phyloP scores from a whole-genome alignment of 2,329 filamentous ascomycete species.

The Tolypocladium endophyticum region DNA sequence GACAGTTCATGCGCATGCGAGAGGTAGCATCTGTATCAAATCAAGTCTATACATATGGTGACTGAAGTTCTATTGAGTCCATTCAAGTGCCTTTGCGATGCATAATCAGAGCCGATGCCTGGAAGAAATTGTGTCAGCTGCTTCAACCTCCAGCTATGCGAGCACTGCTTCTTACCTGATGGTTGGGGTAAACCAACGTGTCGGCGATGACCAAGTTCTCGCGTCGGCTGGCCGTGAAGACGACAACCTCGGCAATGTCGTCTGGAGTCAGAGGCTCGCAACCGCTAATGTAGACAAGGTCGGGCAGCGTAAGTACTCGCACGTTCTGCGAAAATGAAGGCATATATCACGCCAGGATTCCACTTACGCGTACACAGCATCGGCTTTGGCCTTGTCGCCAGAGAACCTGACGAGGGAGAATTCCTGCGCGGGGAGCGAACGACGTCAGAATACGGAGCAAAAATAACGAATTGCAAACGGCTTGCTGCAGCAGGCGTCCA shows the following conservation, averaged over 20 bases:
- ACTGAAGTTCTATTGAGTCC: neutral
- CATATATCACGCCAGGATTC: neutral
- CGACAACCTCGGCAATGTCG: constrained; percentile 83
- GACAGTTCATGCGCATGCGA: neutral
- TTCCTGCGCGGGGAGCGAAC: constrained; percentile 39
- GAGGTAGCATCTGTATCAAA: neutral
- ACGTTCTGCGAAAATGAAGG: neutral
- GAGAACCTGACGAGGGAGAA: constrained; percentile 84
- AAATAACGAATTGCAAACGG: neutral
- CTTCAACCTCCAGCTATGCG: neutral
- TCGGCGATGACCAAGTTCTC: constrained; percentile 91
- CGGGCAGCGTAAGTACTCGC: neutral
- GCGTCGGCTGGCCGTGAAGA: constrained; percentile 72
- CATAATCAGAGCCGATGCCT: constrained; percentile 22
- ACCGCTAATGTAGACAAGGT: constrained; percentile 33
- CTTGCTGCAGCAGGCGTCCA: neutral
- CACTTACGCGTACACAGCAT: constrained; percentile 74
- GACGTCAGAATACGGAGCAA: neutral
- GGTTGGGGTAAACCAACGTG: constrained; percentile 76
- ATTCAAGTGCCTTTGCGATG: constrained; percentile 13
- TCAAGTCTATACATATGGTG: neutral
- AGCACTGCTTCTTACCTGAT: constrained; percentile 51
- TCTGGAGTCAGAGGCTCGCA: constrained; percentile 78
- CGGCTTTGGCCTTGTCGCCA: constrained; percentile 80
- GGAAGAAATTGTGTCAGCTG: neutral